These are phyloP conservation scores for Fragaria ananassa DNA, from an alignment of 306 rosid species.

Conservation along the genomic window DNA sequence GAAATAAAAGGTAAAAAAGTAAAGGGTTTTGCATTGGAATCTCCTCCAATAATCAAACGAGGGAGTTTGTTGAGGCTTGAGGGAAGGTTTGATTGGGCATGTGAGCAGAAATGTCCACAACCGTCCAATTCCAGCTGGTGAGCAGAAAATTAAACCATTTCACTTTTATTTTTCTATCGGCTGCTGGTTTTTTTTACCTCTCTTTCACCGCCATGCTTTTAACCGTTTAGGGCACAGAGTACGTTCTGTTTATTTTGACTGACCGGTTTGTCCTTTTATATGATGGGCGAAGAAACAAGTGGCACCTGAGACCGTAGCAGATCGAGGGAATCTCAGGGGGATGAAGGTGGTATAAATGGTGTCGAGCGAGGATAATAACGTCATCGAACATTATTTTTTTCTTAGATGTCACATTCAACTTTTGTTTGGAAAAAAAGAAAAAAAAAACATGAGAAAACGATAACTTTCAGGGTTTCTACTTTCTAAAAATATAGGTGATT, in stretches of 20 bases:
- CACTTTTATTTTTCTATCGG: background rate
- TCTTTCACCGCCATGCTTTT: slow-evolving; percentile 27
- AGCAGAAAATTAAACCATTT: background rate
- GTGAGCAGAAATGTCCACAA: slow-evolving; percentile 28
- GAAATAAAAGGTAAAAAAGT: background rate
- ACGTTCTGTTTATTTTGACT: slow-evolving; percentile 2
- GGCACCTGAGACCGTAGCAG: slow-evolving; percentile 1
- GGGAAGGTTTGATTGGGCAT: slow-evolving; percentile 16
- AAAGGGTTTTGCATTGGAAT: slow-evolving; percentile 40
- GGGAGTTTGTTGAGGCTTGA: slow-evolving; percentile 17
- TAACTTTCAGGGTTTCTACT: too few species aligned
- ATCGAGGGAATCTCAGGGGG: slow-evolving; percentile 34
- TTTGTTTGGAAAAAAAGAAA: too few species aligned
- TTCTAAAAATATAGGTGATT: too few species aligned
- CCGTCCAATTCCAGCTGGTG: slow-evolving; percentile 44
- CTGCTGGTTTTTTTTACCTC: background rate
- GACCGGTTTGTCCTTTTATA: background rate
- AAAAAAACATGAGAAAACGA: too few species aligned
- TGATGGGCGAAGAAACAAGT: background rate
- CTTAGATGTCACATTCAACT: background rate
- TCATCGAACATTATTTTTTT: background rate
- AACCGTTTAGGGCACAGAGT: background rate
- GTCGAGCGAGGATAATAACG: background rate
- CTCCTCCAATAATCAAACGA: slow-evolving; percentile 21
- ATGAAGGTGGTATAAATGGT: slow-evolving; percentile 18